Conservation (phyloP, 2,329 filamentous ascomycete genomes). For the Aschersonia sp. region DNA sequence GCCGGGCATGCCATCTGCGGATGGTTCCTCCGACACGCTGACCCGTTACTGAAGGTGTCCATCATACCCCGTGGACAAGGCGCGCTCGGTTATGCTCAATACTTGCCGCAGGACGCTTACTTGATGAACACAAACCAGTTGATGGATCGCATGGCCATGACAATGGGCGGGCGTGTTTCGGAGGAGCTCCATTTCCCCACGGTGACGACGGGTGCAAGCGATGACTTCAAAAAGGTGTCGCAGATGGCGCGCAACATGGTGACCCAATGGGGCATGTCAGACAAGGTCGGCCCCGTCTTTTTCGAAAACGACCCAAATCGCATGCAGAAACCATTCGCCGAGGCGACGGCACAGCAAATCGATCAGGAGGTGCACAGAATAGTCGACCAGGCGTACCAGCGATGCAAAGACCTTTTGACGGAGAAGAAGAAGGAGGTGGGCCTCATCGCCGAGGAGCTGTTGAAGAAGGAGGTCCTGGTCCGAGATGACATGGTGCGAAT, state of each 20-base stretch:
- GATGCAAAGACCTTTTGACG: slow-evolving; percentile 70
- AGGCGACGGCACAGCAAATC: slow-evolving; percentile 84
- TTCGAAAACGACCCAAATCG: slow-evolving; percentile 75
- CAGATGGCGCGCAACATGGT: slow-evolving; percentile 95
- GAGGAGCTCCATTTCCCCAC: slow-evolving; percentile 96
- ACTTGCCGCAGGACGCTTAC: slow-evolving; percentile 88
- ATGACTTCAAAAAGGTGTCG: slow-evolving; percentile 98
- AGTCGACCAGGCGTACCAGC: slow-evolving; percentile 81
- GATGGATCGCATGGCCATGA: slow-evolving; percentile 99
- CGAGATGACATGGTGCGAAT: slow-evolving; percentile 87
- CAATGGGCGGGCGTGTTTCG: slow-evolving; percentile 82
- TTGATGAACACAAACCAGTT: slow-evolving; percentile 91
- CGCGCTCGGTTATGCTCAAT: slow-evolving; percentile 90
- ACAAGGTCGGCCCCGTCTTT: slow-evolving; percentile 84
- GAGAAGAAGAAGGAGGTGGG: slow-evolving; percentile 83
- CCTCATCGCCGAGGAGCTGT: slow-evolving; percentile 80
- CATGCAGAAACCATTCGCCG: slow-evolving; percentile 88
- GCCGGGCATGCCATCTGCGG: slow-evolving; percentile 96
- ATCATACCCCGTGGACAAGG: slow-evolving; percentile 95
- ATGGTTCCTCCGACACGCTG: slow-evolving; percentile 95
- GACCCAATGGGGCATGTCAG: slow-evolving; percentile 97
- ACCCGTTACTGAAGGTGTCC: slow-evolving; percentile 93
- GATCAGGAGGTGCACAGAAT: slow-evolving; percentile 85
- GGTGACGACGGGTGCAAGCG: slow-evolving; percentile 85
- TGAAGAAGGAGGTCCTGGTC: slow-evolving; percentile 80